These are phyloP conservation scores for Clonostachys sp. DNA, from an alignment of 2,329 filamentous ascomycete species.

Conservation along the genomic window DNA sequence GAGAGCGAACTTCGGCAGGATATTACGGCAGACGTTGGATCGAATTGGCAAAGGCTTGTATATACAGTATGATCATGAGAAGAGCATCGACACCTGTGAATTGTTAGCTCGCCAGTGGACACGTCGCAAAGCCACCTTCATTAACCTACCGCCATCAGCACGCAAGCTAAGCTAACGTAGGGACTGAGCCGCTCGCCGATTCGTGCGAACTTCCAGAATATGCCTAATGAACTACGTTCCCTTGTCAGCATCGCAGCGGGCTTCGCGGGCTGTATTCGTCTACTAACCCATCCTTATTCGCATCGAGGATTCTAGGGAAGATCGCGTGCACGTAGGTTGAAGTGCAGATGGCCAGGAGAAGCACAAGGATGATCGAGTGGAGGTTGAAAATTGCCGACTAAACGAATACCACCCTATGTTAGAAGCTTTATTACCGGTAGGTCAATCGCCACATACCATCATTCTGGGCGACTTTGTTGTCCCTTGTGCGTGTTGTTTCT, in stretches of 20 bases:
- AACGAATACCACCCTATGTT: slow-evolving; percentile 1
- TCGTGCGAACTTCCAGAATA: slow-evolving; percentile 94
- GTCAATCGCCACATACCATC: too few species aligned
- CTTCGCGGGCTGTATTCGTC: background rate
- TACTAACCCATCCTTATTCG: slow-evolving; percentile 78
- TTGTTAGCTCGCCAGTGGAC: too few species aligned
- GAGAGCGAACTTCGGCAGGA: too few species aligned
- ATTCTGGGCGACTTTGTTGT: too few species aligned
- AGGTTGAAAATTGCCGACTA: slow-evolving; percentile 98
- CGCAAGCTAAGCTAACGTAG: slow-evolving; percentile 90
- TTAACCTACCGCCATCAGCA: slow-evolving; percentile 79
- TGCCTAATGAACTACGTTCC: slow-evolving; percentile 54
- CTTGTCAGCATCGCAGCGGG: background rate
- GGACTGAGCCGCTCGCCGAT: slow-evolving; percentile 91
- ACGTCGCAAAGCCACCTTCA: too few species aligned
- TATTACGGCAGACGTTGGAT: too few species aligned
- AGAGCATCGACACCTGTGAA: too few species aligned
- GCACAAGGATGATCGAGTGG: slow-evolving; percentile 89
- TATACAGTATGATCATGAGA: too few species aligned
- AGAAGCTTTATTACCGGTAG: too few species aligned
- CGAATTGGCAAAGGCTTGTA: too few species aligned
- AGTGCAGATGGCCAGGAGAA: slow-evolving; percentile 94
- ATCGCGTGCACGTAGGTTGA: slow-evolving; percentile 90
- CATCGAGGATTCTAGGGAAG: slow-evolving; percentile 84
- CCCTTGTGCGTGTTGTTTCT: too few species aligned